Conservation (phyloP, 1,284 basidiomycete species). For the Moesziomyces parantarcticus region DNA sequence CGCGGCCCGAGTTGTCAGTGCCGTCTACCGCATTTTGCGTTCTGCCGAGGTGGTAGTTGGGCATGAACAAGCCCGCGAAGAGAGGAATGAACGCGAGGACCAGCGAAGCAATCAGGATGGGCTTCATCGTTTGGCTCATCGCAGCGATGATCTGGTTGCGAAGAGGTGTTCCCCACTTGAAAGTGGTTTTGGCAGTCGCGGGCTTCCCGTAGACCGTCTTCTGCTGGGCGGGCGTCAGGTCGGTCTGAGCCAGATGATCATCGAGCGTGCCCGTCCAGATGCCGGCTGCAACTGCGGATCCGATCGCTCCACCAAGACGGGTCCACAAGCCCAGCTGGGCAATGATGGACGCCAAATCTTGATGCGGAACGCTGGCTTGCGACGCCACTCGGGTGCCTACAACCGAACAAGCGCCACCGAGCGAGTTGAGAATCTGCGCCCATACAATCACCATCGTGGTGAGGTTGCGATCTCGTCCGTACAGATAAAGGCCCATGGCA, state of each 20-base stretch:
- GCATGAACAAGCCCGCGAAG: constrained; percentile 67
- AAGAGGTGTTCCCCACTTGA: constrained; percentile 5
- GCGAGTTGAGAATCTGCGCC: constrained; percentile 61
- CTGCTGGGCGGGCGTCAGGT: constrained; percentile 29
- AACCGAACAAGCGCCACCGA: constrained; percentile 62
- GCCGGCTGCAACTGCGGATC: constrained; percentile 63
- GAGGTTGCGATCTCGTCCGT: constrained; percentile 24
- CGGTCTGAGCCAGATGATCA: constrained; percentile 69
- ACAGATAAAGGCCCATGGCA: constrained; percentile 29
- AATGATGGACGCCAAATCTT: constrained; percentile 68
- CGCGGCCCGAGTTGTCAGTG: constrained; percentile 49
- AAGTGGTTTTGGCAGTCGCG: constrained; percentile 5
- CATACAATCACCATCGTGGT: constrained; percentile 19
- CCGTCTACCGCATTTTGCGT: constrained; percentile 70
- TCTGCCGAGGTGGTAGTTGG: constrained; percentile 69
- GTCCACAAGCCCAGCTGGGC: constrained; percentile 69
- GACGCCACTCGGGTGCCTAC: constrained; percentile 67
- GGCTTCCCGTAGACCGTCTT: constrained; percentile 34
- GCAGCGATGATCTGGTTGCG: constrained; percentile 15
- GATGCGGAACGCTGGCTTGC: constrained; percentile 68
- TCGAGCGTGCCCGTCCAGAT: constrained; percentile 66
- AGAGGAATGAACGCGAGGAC: constrained; percentile 65
- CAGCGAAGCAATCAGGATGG: constrained; percentile 23
- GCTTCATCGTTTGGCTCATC: constrained; percentile 15
- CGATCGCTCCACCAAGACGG: constrained; percentile 68